Conservation (phyloP, 805 yeast genomes). For the Saccharomycopsis sp. region DNA sequence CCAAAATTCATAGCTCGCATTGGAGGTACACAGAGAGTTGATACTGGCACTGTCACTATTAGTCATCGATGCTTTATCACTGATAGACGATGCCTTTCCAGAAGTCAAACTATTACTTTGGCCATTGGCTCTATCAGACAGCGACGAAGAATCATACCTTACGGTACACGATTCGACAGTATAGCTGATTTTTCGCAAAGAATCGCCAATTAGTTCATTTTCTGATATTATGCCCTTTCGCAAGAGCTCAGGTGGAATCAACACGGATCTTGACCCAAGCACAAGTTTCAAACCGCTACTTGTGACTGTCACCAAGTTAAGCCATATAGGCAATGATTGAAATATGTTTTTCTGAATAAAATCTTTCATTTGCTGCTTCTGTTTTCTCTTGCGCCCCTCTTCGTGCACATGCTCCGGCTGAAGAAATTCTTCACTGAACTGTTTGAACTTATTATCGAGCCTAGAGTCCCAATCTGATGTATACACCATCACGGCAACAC, state of each 20-base stretch:
- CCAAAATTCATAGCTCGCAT: not conserved
- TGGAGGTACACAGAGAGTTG: not conserved
- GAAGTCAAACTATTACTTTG: not conserved
- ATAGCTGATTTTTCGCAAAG: slow-evolving; percentile 14
- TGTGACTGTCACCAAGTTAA: slow-evolving; percentile 27
- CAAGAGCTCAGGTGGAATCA: slow-evolving; percentile 35
- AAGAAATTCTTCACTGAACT: not conserved
- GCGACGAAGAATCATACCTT: not conserved
- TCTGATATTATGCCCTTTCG: slow-evolving; percentile 28
- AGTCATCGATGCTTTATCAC: not conserved
- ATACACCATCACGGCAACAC: slow-evolving; percentile 25
- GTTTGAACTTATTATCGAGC: slow-evolving; percentile 24
- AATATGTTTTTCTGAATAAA: slow-evolving; percentile 23
- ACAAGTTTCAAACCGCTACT: slow-evolving; percentile 24
- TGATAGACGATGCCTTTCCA: not conserved
- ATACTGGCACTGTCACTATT: not conserved
- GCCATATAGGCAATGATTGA: slow-evolving; percentile 30
- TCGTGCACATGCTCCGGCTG: slow-evolving; percentile 23
- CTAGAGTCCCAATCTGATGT: slow-evolving; percentile 25
- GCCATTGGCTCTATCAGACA: not conserved
- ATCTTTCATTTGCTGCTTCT: slow-evolving; percentile 3
- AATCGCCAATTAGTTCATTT: slow-evolving; percentile 29
- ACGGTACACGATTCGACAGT: not conserved
- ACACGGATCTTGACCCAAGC: slow-evolving; percentile 38
- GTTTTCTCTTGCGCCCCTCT: slow-evolving; percentile 20